phyloP scores from a whole-genome alignment of 2,329 filamentous ascomycete genomes.

The Aspergillus eucalypticola region DNA sequence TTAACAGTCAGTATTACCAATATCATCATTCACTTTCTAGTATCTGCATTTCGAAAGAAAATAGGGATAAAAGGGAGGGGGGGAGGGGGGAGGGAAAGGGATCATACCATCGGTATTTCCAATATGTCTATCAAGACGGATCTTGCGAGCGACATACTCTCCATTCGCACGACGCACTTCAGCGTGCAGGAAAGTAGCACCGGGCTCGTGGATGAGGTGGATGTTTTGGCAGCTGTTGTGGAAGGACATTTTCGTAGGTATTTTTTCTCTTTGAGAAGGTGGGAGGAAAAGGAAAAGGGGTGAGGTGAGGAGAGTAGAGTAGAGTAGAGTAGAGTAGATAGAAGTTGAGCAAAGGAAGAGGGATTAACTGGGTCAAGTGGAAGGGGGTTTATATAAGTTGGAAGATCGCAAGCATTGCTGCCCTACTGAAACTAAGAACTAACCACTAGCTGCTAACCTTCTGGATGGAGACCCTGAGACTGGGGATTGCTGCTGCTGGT shows the following conservation, averaged over 20 bases:
- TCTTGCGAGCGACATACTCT: constrained; percentile 6
- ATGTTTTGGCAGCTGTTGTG: constrained; percentile 15
- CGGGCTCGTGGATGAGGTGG: constrained; percentile 14
- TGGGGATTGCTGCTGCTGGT: no score
- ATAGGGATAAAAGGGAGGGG: not conserved
- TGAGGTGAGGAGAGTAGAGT: not conserved
- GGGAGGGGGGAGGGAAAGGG: no score
- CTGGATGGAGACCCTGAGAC: no score
- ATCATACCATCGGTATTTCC: constrained; percentile 20
- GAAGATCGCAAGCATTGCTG: no score
- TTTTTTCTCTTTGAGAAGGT: not conserved
- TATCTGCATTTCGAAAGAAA: not conserved
- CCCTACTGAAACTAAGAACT: no score
- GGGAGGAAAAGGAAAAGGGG: no score
- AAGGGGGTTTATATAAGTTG: no score
- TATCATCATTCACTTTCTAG: no score
- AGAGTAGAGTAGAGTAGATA: not conserved
- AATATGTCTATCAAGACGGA: constrained; percentile 22
- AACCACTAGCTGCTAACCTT: no score
- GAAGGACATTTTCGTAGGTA: constrained; percentile 17
- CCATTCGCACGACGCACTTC: constrained; percentile 11
- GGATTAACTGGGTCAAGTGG: no score
- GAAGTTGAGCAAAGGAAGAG: no score
- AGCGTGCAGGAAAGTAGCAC: constrained; percentile 14
- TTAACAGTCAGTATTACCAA: no score